These are phyloP conservation scores for Zea luxurians DNA, from an alignment of 176 grass and related monocot genomes.

Conservation along the genomic window DNA sequence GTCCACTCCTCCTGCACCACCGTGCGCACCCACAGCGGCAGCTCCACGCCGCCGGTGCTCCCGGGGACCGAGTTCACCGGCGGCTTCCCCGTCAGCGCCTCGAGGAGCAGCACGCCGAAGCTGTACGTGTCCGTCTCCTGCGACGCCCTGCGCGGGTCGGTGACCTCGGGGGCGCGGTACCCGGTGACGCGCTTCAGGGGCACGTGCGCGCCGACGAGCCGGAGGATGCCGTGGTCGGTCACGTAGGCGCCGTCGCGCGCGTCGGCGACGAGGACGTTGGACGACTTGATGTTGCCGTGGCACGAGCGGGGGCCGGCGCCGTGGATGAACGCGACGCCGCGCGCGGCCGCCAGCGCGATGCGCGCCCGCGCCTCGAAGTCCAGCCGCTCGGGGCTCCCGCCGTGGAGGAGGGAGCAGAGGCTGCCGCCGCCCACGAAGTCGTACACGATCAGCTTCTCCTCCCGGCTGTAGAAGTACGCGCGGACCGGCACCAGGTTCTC, in stretches of 20 bases:
- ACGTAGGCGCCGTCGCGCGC: conserved; percentile 42
- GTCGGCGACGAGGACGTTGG: conserved; percentile 59
- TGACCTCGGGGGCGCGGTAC: conserved; percentile 65
- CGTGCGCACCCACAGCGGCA: conserved; percentile 72
- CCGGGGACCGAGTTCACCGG: conserved; percentile 45
- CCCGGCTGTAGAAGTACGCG: conserved; percentile 77
- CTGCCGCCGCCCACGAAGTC: conserved; percentile 56
- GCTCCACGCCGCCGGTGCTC: conserved; percentile 49
- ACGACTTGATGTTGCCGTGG: conserved; percentile 92
- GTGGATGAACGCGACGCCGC: conserved; percentile 76
- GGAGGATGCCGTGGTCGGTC: conserved; percentile 60
- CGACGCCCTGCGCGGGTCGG: conserved; percentile 40
- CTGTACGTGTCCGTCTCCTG: conserved; percentile 74
- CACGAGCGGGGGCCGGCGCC: conserved; percentile 34
- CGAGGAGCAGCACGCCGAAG: conserved; percentile 77
- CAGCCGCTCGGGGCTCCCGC: conserved; percentile 36
- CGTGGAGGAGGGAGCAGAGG: conserved; percentile 69
- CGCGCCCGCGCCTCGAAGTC: conserved; percentile 51
- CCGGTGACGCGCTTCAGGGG: conserved; percentile 43
- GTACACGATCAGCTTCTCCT: conserved; percentile 83
- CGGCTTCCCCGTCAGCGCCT: conserved; percentile 63
- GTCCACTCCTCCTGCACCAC: conserved; percentile 70
- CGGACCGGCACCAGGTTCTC: conserved; percentile 53
- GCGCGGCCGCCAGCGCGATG: conserved; percentile 60
- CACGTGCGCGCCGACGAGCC: conserved; percentile 36